Conservation (phyloP, 169 alveolate species). For the Plasmodium falciparum region DNA sequence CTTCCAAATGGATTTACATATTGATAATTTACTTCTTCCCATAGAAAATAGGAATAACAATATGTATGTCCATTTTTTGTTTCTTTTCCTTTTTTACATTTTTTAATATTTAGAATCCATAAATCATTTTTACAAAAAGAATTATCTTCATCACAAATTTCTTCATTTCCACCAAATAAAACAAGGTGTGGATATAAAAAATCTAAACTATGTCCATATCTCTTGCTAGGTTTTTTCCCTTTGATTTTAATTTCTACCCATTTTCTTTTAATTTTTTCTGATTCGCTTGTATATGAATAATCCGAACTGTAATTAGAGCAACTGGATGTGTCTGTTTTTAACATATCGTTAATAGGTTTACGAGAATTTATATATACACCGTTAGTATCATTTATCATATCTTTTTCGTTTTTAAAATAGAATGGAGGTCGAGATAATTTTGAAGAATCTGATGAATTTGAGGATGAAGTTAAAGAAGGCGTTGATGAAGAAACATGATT, state of each 20-base stretch:
- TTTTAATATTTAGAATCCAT: slow-evolving; percentile 68
- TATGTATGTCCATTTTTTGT: neutral
- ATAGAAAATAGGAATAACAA: slow-evolving; percentile 4
- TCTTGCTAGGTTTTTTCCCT: slow-evolving; percentile 56
- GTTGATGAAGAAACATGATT: slow-evolving; percentile 14
- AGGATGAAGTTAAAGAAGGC: neutral
- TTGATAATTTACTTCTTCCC: slow-evolving; percentile 63
- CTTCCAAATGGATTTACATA: slow-evolving; percentile 49
- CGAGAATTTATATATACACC: slow-evolving; percentile 24
- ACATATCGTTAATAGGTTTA: slow-evolving; percentile 18
- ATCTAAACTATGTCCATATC: slow-evolving; percentile 74
- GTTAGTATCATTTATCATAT: neutral
- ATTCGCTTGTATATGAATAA: slow-evolving; percentile 4
- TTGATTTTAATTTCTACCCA: slow-evolving; percentile 39
- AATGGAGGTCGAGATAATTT: slow-evolving; percentile 4
- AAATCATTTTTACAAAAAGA: slow-evolving; percentile 52
- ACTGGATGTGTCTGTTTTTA: neutral
- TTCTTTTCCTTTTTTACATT: slow-evolving; percentile 25
- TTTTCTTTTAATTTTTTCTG: slow-evolving; percentile 29
- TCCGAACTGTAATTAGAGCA: slow-evolving; percentile 18
- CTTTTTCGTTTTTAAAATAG: neutral
- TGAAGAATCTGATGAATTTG: slow-evolving; percentile 17
- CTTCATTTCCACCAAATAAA: slow-evolving; percentile 74
- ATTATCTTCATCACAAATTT: slow-evolving; percentile 37
- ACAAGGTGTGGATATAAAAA: slow-evolving; percentile 62